Evolutionary conservation across 2,329 filamentous ascomycete species (phyloP).

Genomic region (Helotiales sp.): DNA sequence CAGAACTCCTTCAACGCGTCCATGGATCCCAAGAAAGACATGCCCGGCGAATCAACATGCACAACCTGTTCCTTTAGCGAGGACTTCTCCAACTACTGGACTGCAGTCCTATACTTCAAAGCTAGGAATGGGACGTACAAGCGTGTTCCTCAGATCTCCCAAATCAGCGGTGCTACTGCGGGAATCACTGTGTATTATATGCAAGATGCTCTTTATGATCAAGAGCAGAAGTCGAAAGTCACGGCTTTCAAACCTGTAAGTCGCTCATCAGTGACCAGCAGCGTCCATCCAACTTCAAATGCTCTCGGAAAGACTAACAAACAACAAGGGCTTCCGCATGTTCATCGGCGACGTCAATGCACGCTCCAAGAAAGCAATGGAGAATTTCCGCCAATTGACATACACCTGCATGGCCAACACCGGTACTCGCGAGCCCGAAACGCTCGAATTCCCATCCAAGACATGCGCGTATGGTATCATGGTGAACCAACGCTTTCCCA

Average conservation of each 20-base stretch:
- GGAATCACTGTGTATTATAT: constrained; percentile 48
- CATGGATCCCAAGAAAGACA: constrained; percentile 42
- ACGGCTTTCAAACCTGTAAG: constrained; percentile 48
- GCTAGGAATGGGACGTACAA: constrained; percentile 42
- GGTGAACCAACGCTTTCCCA: constrained; percentile 39
- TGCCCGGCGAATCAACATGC: constrained; percentile 41
- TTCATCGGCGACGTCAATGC: constrained; percentile 48
- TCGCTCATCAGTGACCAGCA: no score
- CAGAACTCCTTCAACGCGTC: constrained; percentile 48
- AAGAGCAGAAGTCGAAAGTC: constrained; percentile 44
- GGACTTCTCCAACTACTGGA: constrained; percentile 45
- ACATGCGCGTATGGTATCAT: constrained; percentile 42
- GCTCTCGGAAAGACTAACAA: neutral
- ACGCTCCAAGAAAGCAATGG: constrained; percentile 44
- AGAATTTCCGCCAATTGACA: constrained; percentile 49
- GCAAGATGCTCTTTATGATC: constrained; percentile 37
- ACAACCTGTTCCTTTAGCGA: constrained; percentile 44
- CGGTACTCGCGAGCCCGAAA: constrained; percentile 47
- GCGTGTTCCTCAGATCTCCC: constrained; percentile 36
- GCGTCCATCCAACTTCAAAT: no score
- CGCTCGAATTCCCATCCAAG: constrained; percentile 44
- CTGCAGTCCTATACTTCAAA: constrained; percentile 40
- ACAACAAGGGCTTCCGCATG: constrained; percentile 43
- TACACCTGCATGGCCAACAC: constrained; percentile 49
- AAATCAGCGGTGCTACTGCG: constrained; percentile 42